These are phyloP conservation scores for Fraxinus anomala DNA, from an alignment of 257 asterid species.

Conservation along the genomic window DNA sequence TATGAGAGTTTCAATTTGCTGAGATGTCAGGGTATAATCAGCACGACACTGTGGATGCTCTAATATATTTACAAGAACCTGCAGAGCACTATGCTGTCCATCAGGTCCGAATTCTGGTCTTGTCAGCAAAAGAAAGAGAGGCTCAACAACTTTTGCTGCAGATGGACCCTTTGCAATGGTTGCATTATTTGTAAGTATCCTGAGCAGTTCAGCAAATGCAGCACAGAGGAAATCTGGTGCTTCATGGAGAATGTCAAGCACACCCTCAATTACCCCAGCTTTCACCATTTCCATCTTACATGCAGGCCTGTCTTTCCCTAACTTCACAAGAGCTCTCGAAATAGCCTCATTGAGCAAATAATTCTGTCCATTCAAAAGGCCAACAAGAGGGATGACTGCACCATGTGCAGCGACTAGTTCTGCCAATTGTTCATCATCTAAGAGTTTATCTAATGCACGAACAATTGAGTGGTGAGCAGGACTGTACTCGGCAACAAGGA, in stretches of 20 bases:
- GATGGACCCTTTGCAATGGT: conserved; percentile 95
- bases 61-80: conserved; percentile 91
- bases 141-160: conserved; percentile 96
- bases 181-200: conserved; percentile 94
- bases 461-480: conserved; percentile 87
- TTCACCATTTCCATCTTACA: conserved; percentile 99
- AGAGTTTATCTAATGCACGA: conserved; percentile 81
- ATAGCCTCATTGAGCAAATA: conserved; percentile 85
- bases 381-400: conserved; percentile 92
- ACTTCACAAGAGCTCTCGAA: conserved; percentile 91
- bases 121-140: conserved; percentile 72
- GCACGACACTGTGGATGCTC: conserved; percentile 95
- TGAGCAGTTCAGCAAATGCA: conserved; percentile 88
- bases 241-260: conserved; percentile 84
- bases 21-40: conserved; percentile 73
- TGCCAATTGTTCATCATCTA: conserved; percentile 93
- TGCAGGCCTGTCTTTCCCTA: conserved; percentile 93
- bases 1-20: conserved; percentile 80
- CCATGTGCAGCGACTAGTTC: conserved; percentile 98
- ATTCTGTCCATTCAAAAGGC: conserved; percentile 80
- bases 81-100: conserved; percentile 87
- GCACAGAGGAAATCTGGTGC: conserved; percentile 93
- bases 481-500: conserved; percentile 76
- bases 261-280: conserved; percentile 79
- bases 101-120: conserved; percentile 84